Evolutionary conservation across 1,139 yeast genomes (phyloP), one percentile per base, ranked within the genome.

Genomic region (Taiozyma onychis): DNA sequence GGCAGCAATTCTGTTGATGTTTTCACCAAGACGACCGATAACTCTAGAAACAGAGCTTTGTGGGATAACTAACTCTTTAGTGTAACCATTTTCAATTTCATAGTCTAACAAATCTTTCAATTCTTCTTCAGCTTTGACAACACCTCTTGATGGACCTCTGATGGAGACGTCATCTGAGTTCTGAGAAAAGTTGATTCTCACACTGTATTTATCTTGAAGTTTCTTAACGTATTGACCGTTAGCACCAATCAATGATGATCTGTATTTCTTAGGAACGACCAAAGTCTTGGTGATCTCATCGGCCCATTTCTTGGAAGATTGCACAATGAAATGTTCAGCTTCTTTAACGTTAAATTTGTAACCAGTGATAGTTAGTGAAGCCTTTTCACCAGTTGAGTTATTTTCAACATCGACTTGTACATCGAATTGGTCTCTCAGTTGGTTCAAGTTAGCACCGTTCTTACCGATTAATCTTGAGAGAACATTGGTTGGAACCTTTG

Each of bases 61-160:
- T 44, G 97, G 95, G 50, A 95, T 84, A 47, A 72, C 68, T 48
- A 93, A 64, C 22, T 73, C 70, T 59, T 81, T 77, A 54, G 80
- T 77, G 70, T 81, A 81, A 28, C 96, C 93, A 65, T 91, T 89
- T 61, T 88, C 97, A 64, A 80, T 84, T 69, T 91, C 98, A 68
- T 85, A 95, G 61, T 86, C 86, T 59, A 88, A 76, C 57, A 95
- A 77, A 54, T 90, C 97, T 62, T 78, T 76, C 64, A 95, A 73
- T 73, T 95, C 99, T 57, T 85, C 93, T 66, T 83, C 83, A 44
- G 96, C 95, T 66, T 86, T 85, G 32, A 81, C 77, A 44, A 88
- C 98, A 58, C 91, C 93, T 69, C 84, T 85, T 22, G 97, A 88
- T 48, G 98, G 96, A 48, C 99, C 99, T 62, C 84, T 84, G 55